A percentile compares a stretch with the other conserved stretches of the same genome.
Conservation (phyloP, 768 basidiomycete species). For the Serendipita sp. region DNA sequence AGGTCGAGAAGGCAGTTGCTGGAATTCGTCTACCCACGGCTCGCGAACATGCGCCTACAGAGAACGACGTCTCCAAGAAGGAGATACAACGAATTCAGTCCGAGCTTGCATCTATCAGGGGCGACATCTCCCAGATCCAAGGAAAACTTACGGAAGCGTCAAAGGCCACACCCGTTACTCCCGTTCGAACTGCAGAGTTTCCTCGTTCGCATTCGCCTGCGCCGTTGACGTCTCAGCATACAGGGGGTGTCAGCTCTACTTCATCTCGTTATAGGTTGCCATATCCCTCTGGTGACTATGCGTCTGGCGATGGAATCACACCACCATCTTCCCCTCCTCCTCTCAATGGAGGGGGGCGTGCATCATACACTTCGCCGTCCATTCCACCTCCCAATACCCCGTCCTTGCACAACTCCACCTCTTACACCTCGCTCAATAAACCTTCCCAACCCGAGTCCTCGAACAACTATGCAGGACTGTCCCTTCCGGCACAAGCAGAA, state of each 20-base stretch:
- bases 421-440: constrained; percentile 6
- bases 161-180: neutral
- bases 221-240: constrained; percentile 10
- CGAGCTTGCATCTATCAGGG: constrained; percentile 8
- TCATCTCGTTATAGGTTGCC: constrained; percentile 44
- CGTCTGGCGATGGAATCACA: constrained; percentile 23
- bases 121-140: constrained; percentile 22
- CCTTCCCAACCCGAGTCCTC: constrained; percentile 6
- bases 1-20: neutral
- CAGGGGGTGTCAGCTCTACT: constrained; percentile 8
- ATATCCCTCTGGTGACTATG: constrained; percentile 73
- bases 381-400: neutral
- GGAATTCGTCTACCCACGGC: neutral
- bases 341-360: constrained; percentile 18
- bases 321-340: constrained; percentile 8
- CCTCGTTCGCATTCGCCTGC: constrained; percentile 8
- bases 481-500: constrained; percentile 7
- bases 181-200: constrained; percentile 7
- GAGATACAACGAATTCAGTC: neutral
- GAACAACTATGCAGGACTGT: neutral
- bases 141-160: constrained; percentile 22
- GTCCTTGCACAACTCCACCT: constrained; percentile 19
- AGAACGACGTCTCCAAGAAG: neutral
- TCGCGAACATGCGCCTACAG: neutral
- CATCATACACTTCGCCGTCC: neutral